Base-by-base conservation (phyloP, 1,284 basidiomycete species). In the Mycena sp. region DNA sequence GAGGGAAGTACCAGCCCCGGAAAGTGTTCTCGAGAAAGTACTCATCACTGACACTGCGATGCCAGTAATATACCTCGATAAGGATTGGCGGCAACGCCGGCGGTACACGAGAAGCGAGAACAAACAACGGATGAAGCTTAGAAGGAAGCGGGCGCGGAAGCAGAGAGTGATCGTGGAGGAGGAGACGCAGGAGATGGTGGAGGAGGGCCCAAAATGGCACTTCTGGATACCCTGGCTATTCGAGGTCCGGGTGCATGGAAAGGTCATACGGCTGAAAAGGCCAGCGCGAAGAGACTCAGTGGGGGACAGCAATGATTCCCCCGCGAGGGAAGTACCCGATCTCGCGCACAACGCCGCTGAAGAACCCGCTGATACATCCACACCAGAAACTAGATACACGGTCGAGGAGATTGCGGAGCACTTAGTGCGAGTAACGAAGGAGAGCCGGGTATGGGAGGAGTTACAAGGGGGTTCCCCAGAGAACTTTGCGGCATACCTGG, bases 321-420 rank as follows among this genome's bases (percentile, higher is more conserved):
- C 57, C 57, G 1, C 30, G 29, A 58, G 57, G 57, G 57, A 16
- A 50, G 57, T 58, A 58, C 38, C 37, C n/a, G n/a, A n/a, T 19
- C 48, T 12, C 14, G 28, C 19, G 1, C 14, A n/a, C 12, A 21
- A 30, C 4, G 1, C 37, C 0, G 19, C 1, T 7, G 29, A 49
- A 23, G 37, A 32, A 1, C 26, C 6, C 6, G 38, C 55, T 58
- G 55, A 58, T 38, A 25, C 45, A 16, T 2, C 25, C 7, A 28
- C 6, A 7, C 26, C 55, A 58, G 55, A 58, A 12, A 2, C 1
- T 3, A 23, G n/a, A 0, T 58, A 41, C 19, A 41, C 45, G 6
- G 55, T 50, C 0, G 55, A 41, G 26, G 45, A 58, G 37, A 58
- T 50, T 0, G 26, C 37, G 6, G 37, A 41, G 19, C 19, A 50